Base-by-base conservation (phyloP, 2,329 filamentous ascomycete genomes). In the Fusarium pseudograminearum region DNA sequence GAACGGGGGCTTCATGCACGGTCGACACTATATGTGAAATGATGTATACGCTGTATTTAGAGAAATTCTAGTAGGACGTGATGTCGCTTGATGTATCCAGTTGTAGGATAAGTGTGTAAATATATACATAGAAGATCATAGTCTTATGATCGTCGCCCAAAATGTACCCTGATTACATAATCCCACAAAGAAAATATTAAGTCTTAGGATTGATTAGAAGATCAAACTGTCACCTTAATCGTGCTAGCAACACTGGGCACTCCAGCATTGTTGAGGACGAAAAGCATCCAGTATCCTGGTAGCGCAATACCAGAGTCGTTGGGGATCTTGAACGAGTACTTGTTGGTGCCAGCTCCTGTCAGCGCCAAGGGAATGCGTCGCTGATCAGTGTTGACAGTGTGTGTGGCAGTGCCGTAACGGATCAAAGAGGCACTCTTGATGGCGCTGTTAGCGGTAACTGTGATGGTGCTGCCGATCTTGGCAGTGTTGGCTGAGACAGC, bases 281-380 rank as follows among this genome's bases (percentile, higher is more conserved):
- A 72, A 3, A 72, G 41, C 70, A 72, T 72, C 70, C 69, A 72
- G 52, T 72, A 72, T 7, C 70, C 69, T 1, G 70, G 70, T 2
- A 72, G 34, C 15, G 69, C 70, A 24, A 72, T 56, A 5, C 70
- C 70, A 3, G 70, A 46, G 4, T 72, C 70, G 31, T 40, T 22
- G 4, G 70, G 70, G 7, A 72, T 50, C 20, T 56, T 56, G 46
- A 72, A 61, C 4, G 62, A 54, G 24, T 72, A 72, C 44, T 54
- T 61, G 18, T 70, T 72, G 5, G 63, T 65, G n/a, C 63, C 66
- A 16, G 53, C 52, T 1, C 53, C 56, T 0, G 52, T 53, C 57
- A 70, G 22, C 0, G 53, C 44, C 28, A 72, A 34, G 11, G 70
- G 62, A 26, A 72, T 65, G 5, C 70, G 70, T 28, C 70, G 70